Base-by-base conservation (phyloP, 106 monocot genomes). In the Phalaenopsis aphrodite region DNA sequence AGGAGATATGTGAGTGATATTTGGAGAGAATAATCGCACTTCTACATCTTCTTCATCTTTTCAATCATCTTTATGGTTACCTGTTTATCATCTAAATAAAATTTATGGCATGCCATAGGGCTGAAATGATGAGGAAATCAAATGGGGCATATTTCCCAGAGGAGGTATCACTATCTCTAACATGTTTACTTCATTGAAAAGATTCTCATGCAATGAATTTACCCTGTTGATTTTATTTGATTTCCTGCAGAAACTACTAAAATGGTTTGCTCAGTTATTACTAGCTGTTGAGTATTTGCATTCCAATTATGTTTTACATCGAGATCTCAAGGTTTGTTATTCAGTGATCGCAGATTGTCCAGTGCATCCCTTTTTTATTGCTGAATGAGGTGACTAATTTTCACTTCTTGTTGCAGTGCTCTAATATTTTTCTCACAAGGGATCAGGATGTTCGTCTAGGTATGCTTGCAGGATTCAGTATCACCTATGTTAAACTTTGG, bases 361-460 rank as follows among this genome's bases (percentile, higher is more conserved):
- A 52, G 9, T 12, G 12, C 52, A 41, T 86, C 11, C 74, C 67
- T 16, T 82, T 38, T 52, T 61, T 83, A 38, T 15, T 78, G 56
- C 48, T n/a, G 41, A 18, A 36, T 21, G 64, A 46, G 52, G 69
- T 80, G 41, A 41, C 41, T 85, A n/a, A 8, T 56, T 48, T 24
- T 45, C 23, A 9, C 41, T 47, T 56, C 41, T 82, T 77, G 38
- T 76, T 87, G 56, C 91, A 99, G 98, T 99, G 98, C 78, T 99
- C 98, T 55, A 99, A 99, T 82, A 99, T 99, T 84, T 99, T 99
- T 83, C 94, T 99, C 17, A 99, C 94, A 0, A 95, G 91, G 85
- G 98, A 99, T 79, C 91, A 99, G 41, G 94, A 94, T 77, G 67
- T 99, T 66, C 92, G 94, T 36, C 94, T 99, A 75, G 98, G 98